A percentile compares a stretch with the other conserved stretches of the same genome.
phyloP scores from a whole-genome alignment of 371 early-diverging fungal genomes.

The Mortierella sp. region DNA sequence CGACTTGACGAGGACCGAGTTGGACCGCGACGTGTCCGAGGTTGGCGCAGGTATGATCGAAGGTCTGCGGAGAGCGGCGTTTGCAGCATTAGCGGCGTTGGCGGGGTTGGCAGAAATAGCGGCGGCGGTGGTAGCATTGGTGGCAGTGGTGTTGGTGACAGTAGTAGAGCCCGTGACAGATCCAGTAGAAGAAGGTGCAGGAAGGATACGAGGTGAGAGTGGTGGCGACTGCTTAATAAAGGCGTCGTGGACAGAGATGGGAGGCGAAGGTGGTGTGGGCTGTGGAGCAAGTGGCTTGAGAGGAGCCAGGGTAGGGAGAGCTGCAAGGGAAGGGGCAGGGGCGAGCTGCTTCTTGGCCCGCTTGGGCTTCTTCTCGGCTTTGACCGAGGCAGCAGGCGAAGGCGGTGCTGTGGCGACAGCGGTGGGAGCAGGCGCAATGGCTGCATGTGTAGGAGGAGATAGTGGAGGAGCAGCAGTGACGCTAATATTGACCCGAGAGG shows the following conservation, averaged over 20 bases:
- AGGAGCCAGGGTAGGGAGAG: slow-evolving; percentile 29
- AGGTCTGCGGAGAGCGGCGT: slow-evolving; percentile 24
- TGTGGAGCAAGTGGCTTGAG: slow-evolving; percentile 27
- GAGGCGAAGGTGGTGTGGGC: slow-evolving; percentile 50
- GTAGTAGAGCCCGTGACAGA: not conserved
- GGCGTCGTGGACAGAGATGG: slow-evolving; percentile 38
- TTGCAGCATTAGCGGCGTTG: not conserved
- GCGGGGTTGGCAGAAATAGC: slow-evolving; percentile 3
- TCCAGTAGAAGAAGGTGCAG: slow-evolving; percentile 1
- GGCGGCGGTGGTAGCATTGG: not conserved
- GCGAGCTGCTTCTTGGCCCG: slow-evolving; percentile 32
- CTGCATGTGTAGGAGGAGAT: too few species aligned
- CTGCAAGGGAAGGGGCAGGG: slow-evolving; percentile 14
- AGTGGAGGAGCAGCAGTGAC: too few species aligned
- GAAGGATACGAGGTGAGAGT: slow-evolving; percentile 41
- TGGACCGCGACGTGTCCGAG: slow-evolving; percentile 31
- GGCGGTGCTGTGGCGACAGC: slow-evolving; percentile 24
- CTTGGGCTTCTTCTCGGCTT: slow-evolving; percentile 24
- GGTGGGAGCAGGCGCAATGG: not conserved
- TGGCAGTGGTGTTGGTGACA: slow-evolving; percentile 9
- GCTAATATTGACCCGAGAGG: not conserved
- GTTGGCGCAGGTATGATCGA: slow-evolving; percentile 46
- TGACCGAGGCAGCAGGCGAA: slow-evolving; percentile 32
- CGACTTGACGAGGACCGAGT: slow-evolving; percentile 44
- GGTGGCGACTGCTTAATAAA: slow-evolving; percentile 45